Evolutionary conservation across 495 filamentous ascomycete species (phyloP).

Genomic region (Neurospora sp.): DNA sequence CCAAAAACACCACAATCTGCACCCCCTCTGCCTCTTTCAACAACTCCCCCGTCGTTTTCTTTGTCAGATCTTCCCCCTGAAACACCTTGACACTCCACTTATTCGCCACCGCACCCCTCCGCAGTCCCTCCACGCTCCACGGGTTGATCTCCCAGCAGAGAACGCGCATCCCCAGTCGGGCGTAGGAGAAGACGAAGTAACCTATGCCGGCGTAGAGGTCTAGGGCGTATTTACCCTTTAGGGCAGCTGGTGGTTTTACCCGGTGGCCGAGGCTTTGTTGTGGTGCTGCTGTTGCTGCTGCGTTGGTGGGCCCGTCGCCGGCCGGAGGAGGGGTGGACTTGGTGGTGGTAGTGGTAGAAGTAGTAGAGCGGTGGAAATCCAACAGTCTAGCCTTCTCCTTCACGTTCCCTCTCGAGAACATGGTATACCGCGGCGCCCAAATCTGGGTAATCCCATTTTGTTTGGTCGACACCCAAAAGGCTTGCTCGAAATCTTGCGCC

Average conservation of each 20-base stretch:
- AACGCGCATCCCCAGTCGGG: conserved; percentile 60
- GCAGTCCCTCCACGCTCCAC: conserved; percentile 77
- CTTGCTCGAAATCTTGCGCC: conserved; percentile 41
- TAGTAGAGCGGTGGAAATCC: conserved; percentile 18
- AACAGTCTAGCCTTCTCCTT: conserved; percentile 78
- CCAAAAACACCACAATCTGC: conserved; percentile 56
- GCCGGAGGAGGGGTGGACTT: too few species aligned
- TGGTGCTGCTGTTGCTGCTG: too few species aligned
- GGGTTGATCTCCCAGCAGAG: conserved; percentile 84
- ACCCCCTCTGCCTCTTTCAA: conserved; percentile 11
- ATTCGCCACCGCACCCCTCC: conserved; percentile 59
- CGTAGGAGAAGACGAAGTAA: conserved; percentile 81
- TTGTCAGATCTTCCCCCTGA: conserved; percentile 4
- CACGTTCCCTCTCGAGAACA: conserved; percentile 85
- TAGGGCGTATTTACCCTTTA: conserved; percentile 40
- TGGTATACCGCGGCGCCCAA: conserved; percentile 81
- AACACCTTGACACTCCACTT: conserved; percentile 51
- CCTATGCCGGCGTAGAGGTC: conserved; percentile 90
- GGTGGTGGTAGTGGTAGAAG: too few species aligned
- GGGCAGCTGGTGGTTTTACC: neutral
- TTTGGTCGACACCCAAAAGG: conserved; percentile 64
- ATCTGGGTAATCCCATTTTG: conserved; percentile 77
- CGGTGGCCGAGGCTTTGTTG: neutral
- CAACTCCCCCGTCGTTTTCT: neutral
- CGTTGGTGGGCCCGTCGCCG: neutral